phyloP scores from a whole-genome alignment of 2,329 filamentous ascomycete species.

The Colletotrichum graminicola region DNA sequence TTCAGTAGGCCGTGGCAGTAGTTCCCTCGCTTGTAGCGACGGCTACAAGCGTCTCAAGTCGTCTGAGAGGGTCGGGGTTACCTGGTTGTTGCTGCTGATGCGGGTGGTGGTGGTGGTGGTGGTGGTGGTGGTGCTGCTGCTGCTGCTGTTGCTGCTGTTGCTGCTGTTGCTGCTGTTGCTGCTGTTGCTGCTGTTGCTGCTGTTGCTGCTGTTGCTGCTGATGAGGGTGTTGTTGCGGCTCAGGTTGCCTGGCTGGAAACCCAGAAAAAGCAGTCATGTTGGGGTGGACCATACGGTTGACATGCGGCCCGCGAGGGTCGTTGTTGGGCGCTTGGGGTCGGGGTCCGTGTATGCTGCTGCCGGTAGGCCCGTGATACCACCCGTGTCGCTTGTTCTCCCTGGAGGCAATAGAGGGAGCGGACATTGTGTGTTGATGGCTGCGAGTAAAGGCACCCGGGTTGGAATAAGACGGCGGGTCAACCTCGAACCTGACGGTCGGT shows the following conservation, averaged over 20 bases:
- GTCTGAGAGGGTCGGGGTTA: constrained; percentile 52
- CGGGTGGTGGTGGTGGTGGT: constrained; percentile 30
- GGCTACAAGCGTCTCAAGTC: constrained; percentile 58
- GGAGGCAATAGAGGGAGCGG: constrained; percentile 67
- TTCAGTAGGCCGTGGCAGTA: constrained; percentile 56
- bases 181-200: constrained; percentile 31
- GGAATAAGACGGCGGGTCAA: constrained; percentile 54
- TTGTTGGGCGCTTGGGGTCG: constrained; percentile 46
- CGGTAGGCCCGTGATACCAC: constrained; percentile 74
- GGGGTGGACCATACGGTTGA: constrained; percentile 70
- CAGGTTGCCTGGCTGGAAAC: constrained; percentile 58
- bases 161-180: constrained; percentile 43
- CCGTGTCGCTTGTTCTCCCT: constrained; percentile 75
- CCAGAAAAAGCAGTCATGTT: constrained; percentile 66
- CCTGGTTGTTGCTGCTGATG: constrained; percentile 43
- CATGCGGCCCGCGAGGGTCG: constrained; percentile 56
- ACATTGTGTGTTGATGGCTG: constrained; percentile 69
- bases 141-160: constrained; percentile 30
- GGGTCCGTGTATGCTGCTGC: constrained; percentile 47
- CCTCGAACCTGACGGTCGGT: constrained; percentile 67
- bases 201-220: constrained; percentile 41
- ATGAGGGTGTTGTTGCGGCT: constrained; percentile 42
- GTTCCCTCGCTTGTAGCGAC: constrained; percentile 60
- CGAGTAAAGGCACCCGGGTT: constrained; percentile 36
- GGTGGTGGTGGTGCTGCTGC: constrained; percentile 42